Conservation (phyloP, 768 basidiomycete genomes). For the Dendrothele bispora region DNA sequence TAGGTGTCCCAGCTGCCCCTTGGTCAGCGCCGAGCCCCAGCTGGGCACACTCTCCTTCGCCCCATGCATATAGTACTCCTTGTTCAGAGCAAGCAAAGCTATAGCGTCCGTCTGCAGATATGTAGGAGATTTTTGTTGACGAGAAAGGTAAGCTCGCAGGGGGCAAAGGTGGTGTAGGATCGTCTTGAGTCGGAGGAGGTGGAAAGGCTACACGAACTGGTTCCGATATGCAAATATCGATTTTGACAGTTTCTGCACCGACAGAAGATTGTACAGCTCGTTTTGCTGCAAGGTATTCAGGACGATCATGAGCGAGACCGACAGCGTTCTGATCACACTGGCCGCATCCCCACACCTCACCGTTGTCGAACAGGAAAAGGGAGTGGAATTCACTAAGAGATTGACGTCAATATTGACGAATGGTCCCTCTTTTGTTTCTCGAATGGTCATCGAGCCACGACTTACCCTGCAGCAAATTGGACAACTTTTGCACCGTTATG, state of each 20-base stretch:
- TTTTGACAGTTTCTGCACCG: not conserved
- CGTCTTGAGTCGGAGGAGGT: slow-evolving; percentile 7
- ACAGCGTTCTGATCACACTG: slow-evolving; percentile 9
- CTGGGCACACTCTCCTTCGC: slow-evolving; percentile 15
- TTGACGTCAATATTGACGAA: not conserved
- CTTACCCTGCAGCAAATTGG: slow-evolving; percentile 12
- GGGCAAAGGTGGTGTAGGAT: slow-evolving; percentile 7
- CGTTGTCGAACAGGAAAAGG: slow-evolving; percentile 15
- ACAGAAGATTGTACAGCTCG: not conserved
- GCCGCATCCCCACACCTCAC: slow-evolving; percentile 15
- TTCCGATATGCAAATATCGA: slow-evolving; percentile 9
- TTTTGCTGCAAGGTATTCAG: not conserved
- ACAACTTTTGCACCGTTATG: slow-evolving; percentile 14
- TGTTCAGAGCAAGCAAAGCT: slow-evolving; percentile 11
- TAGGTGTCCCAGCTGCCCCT: slow-evolving; percentile 12
- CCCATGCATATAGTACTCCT: slow-evolving; percentile 13
- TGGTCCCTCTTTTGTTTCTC: too few relatives aligned
- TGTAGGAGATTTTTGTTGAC: slow-evolving; percentile 9
- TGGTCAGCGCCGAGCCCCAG: slow-evolving; percentile 14
- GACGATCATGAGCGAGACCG: slow-evolving; percentile 12
- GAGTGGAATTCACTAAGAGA: slow-evolving; percentile 14
- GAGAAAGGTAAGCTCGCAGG: slow-evolving; percentile 3
- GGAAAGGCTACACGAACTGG: slow-evolving; percentile 16
- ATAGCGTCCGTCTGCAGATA: slow-evolving; percentile 12
- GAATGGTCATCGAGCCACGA: not conserved